Evolutionary conservation across 1,139 yeast species (phyloP), one percentile per base, ranked within the genome.

Genomic region (Saccharomyces hybrid): DNA sequence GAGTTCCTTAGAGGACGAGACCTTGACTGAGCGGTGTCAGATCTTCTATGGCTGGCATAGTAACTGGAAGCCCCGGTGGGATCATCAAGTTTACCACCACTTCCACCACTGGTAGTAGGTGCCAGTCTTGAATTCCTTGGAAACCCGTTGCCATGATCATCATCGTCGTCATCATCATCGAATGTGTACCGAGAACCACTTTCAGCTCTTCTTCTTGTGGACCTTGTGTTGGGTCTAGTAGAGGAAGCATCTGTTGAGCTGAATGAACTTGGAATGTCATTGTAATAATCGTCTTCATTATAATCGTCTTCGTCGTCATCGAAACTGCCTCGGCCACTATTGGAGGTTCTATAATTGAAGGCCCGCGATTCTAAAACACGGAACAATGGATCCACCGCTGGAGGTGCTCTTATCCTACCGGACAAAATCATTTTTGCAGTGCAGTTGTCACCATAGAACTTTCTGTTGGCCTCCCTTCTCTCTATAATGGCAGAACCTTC

Each of bases 401-500:
- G 93, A 1, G 99, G 98, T 4, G 96, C 81, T 51, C 90, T 95
- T 20, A 91, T 89, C 62, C 86, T 80, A 44, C 99, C 99, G 7
- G 86, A 75, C 57, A 93, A 77, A 66, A 93, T 88, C 66, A 78
- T 78, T 70, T 89, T 82, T 23, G 98, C 96, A 60, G 91, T 90
- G 70, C 96, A 86, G 61, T 81, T 83, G 63, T 77, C 79, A 47
- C 99, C 98, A 69, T 93, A 93, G 68, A 93, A 91, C 73, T 90
- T 90, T 67, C 97, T 79, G 72, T 93, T 93, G 34, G 98, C 97
- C 64, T 93, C 99, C 73, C 98, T 81, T 75, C 99, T 86, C 73
- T 93, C 99, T 16, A 93, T 79, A 56, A 93, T 82, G 31, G 95
- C 96, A 2, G 97, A 89, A 50, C 99, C 99, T 74, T 93, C 99